A percentile compares a stretch with the other conserved stretches of the same genome.
Evolutionary conservation across 805 yeast species (phyloP).

Genomic region (Saturnispora mendoncae): DNA sequence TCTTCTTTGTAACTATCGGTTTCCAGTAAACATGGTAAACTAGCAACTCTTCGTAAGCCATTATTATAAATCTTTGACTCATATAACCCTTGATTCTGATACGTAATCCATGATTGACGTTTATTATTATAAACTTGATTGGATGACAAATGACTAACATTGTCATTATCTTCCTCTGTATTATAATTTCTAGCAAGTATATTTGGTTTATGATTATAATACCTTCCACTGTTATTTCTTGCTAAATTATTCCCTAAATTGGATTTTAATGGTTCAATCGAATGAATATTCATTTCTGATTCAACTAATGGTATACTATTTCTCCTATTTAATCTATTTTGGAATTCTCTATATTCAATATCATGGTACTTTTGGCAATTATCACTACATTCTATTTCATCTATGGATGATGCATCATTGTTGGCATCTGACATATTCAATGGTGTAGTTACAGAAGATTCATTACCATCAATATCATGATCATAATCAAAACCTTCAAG

Average conservation of each 20-base stretch:
- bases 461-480: constrained; percentile 12
- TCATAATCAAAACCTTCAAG: constrained; percentile 16
- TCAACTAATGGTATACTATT: constrained; percentile 32
- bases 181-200: not conserved
- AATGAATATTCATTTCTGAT: constrained; percentile 27
- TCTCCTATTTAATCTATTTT: constrained; percentile 28
- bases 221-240: constrained; percentile 7
- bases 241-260: constrained; percentile 14
- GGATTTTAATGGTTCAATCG: constrained; percentile 11
- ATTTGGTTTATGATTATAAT: not conserved
- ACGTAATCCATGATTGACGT: constrained; percentile 9
- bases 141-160: constrained; percentile 1
- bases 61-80: not conserved
- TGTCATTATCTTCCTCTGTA: constrained; percentile 1
- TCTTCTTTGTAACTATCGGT: constrained; percentile 5
- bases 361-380: constrained; percentile 12
- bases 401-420: not conserved
- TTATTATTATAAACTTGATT: not conserved
- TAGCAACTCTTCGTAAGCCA: constrained; percentile 1
- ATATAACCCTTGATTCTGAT: constrained; percentile 7
- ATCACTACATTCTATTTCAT: constrained; percentile 1
- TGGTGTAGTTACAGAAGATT: not conserved
- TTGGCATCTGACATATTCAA: too few relatives aligned
- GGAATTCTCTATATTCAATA: constrained; percentile 17
- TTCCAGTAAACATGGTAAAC: constrained; percentile 4